phyloP scores from a whole-genome alignment of 2,329 filamentous ascomycete species.

The Arthrobotrys sphaeroides region DNA sequence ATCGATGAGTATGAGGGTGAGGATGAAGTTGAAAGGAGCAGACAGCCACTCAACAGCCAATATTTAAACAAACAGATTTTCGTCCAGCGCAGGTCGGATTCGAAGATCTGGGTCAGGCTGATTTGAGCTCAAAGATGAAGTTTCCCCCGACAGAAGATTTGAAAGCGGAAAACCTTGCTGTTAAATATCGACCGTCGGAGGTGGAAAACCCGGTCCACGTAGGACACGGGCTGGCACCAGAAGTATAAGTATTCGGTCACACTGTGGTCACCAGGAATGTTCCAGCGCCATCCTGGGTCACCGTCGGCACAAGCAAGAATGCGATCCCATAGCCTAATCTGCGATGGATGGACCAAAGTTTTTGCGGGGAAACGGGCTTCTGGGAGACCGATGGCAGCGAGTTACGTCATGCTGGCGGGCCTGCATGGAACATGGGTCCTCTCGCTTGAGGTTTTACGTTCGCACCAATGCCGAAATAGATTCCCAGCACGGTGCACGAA shows the following conservation, averaged over 20 bases:
- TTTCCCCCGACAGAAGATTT: background rate
- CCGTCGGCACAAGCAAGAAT: background rate
- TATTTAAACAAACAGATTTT: background rate
- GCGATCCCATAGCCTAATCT: constrained; percentile 18
- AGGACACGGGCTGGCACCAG: background rate
- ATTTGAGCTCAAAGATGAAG: background rate
- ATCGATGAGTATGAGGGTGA: background rate
- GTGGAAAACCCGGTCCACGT: background rate
- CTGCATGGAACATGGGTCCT: background rate
- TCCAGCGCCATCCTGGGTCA: background rate
- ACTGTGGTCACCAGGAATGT: constrained; percentile 29
- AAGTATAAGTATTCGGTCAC: constrained; percentile 23
- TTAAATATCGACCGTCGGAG: constrained; percentile 26
- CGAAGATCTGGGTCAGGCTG: background rate
- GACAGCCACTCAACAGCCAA: background rate
- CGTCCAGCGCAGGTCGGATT: background rate
- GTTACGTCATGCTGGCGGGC: constrained; percentile 47
- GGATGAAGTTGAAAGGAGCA: background rate
- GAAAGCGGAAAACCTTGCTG: background rate
- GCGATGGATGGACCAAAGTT: constrained; percentile 25
- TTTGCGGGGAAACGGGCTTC: constrained; percentile 37
- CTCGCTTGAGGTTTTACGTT: constrained; percentile 6
- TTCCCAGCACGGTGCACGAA: constrained; percentile 24
- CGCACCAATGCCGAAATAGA: constrained; percentile 42
- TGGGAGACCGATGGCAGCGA: constrained; percentile 10